Evolutionary conservation across 2,329 filamentous ascomycete genomes (phyloP).

Genomic region (Lachnellula hyalina): DNA sequence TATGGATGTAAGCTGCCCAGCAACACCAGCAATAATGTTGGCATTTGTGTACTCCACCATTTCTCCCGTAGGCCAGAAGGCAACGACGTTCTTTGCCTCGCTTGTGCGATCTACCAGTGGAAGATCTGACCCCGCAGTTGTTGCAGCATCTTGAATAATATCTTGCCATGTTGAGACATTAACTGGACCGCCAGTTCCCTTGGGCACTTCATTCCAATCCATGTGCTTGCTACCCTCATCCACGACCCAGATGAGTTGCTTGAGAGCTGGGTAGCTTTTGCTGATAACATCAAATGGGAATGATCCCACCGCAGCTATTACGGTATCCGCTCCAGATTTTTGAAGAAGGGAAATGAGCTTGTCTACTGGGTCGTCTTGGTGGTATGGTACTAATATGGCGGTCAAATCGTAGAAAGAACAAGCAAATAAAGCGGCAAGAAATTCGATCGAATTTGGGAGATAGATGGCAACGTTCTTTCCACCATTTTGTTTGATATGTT

Average conservation of each 20-base stretch:
- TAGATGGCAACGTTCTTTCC: conserved; percentile 80
- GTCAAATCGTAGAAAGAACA: conserved; percentile 79
- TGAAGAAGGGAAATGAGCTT: conserved; percentile 67
- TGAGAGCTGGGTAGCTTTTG: conserved; percentile 63
- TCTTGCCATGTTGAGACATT: conserved; percentile 93
- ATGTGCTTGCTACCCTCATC: conserved; percentile 87
- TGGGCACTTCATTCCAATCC: conserved; percentile 88
- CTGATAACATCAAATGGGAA: conserved; percentile 72
- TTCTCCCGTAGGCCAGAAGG: conserved; percentile 64
- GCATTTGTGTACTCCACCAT: conserved; percentile 76
- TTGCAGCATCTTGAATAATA: conserved; percentile 66
- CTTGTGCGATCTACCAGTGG: conserved; percentile 54
- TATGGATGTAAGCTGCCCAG: conserved; percentile 69
- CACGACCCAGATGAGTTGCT: conserved; percentile 84
- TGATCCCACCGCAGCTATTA: conserved; percentile 82
- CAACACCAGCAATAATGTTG: conserved; percentile 84
- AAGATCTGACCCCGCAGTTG: conserved; percentile 54
- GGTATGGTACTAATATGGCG: conserved; percentile 79
- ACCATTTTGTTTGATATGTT: conserved; percentile 65
- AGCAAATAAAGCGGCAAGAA: conserved; percentile 76
- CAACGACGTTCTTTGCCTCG: conserved; percentile 51
- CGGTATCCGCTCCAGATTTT: conserved; percentile 68
- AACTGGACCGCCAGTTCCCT: conserved; percentile 66
- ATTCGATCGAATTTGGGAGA: conserved; percentile 87
- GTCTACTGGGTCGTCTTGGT: conserved; percentile 56